Percentiles rank a stretch among this genome's conserved stretches.
Evolutionary conservation across 1,284 basidiomycete genomes (phyloP).

Genomic region (Fomes fomentarius): DNA sequence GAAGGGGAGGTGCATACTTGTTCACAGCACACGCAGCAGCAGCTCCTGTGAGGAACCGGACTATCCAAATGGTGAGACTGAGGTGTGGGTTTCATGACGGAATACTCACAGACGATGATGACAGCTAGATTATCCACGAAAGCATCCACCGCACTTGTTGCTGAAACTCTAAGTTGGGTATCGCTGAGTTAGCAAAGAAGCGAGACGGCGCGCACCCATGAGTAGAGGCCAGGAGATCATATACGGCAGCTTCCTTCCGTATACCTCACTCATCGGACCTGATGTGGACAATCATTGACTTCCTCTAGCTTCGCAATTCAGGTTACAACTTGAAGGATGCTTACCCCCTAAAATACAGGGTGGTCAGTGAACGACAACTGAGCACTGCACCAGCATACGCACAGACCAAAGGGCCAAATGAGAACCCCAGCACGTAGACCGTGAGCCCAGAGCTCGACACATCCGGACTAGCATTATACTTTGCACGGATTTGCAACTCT

Average conservation of each 20-base stretch:
- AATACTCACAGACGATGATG: conserved; percentile 11
- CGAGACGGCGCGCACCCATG: conserved; percentile 15
- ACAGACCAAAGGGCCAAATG: conserved; percentile 31
- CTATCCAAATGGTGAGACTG: not conserved
- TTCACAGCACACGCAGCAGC: conserved; percentile 16
- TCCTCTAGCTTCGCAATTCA: not conserved
- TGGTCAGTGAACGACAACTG: not conserved
- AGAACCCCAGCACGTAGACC: conserved; percentile 33
- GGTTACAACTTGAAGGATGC: too few relatives aligned
- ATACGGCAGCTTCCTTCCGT: conserved; percentile 27
- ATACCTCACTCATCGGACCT: conserved; percentile 32
- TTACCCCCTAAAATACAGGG: conserved; percentile 27
- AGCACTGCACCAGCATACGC: not conserved
- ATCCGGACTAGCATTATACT: conserved; percentile 25
- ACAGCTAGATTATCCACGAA: conserved; percentile 14
- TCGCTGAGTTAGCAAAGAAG: too few relatives aligned
- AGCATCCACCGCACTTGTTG: conserved; percentile 3
- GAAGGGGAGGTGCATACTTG: too few relatives aligned
- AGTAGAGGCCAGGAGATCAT: conserved; percentile 30
- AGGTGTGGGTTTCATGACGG: too few relatives aligned
- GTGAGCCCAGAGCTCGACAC: conserved; percentile 29
- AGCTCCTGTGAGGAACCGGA: conserved; percentile 17
- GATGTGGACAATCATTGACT: not conserved
- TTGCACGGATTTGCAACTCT: conserved; percentile 24
- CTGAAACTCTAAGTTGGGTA: not conserved